Evolutionary conservation across 139 green algal genomes (phyloP), one percentile per base, ranked within the genome.

Genomic region (Tetratostichococcus sp.): DNA sequence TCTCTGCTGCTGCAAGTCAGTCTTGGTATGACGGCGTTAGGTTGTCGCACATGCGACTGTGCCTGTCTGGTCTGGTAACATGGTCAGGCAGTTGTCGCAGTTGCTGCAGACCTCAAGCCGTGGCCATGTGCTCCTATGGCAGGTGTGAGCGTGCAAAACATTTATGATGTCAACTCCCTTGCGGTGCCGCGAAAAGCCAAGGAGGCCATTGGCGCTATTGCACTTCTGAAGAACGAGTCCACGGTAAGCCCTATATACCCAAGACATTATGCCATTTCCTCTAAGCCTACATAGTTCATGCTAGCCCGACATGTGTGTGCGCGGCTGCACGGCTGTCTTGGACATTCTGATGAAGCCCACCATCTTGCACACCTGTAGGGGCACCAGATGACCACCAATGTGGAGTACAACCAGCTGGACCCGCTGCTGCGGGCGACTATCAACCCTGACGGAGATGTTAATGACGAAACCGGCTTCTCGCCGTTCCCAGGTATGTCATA

Each of bases 361-460:
- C n/a, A n/a, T n/a, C n/a, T n/a, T n/a, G n/a, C n/a, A n/a, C n/a
- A n/a, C n/a, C n/a, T n/a, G n/a, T n/a, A 11, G 8, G 39, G 39
- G 8, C 39, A 50, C 39, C 39, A 50, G 67, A 92, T 97, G 77
- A 97, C 92, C 68, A 91, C 98, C 75, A 99, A 98, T 79, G 96
- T 99, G 67, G 96, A 99, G 83, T 99, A 99, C 91, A 99, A 99
- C 84, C 96, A 97, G 88, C 87, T 98, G 79, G 94, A 98, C 81
- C 93, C 95, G 26, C 80, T 99, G 76, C 88, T 98, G 76, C 74
- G 92, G 1, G 89, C 83, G 67, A 97, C 92, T 1, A 80, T 90
- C 30, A 84, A 77, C 75, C 80, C 83, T 19, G 76, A 88, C 4
- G 94, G 92, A 1, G 94, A 98, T 74, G 87, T 96, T 4, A 97